phyloP scores from a whole-genome alignment of 2,329 filamentous ascomycete genomes.

The Sclerotinia minor region DNA sequence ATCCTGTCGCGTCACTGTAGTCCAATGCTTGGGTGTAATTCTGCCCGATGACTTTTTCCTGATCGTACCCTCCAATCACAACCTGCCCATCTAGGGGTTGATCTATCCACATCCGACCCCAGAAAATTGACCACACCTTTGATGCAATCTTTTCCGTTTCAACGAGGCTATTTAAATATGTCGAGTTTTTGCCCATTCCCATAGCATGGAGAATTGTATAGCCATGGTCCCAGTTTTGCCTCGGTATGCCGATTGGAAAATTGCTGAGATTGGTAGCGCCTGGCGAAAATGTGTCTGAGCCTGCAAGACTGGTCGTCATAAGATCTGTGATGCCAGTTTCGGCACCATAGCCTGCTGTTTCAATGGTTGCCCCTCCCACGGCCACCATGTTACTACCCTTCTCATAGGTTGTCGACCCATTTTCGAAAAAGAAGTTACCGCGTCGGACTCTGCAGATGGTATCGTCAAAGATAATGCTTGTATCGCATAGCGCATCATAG shows the following conservation, averaged over 20 bases:
- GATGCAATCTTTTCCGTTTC: not conserved
- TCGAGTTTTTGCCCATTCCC: slow-evolving; percentile 13
- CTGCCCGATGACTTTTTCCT: slow-evolving; percentile 13
- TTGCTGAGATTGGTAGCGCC: not conserved
- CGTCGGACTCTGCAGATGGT: slow-evolving; percentile 3
- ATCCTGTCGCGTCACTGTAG: slow-evolving; percentile 9
- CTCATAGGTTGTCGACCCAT: not conserved
- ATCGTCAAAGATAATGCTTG: not conserved
- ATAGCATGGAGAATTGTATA: slow-evolving; percentile 17
- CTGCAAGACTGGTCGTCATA: not conserved
- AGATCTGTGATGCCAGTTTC: not conserved
- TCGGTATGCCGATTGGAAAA: slow-evolving; percentile 16
- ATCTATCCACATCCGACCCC: slow-evolving; percentile 18
- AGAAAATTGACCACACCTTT: slow-evolving; percentile 17
- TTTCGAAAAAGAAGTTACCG: not conserved
- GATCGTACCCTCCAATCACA: slow-evolving; percentile 11
- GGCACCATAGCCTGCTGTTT: not conserved
- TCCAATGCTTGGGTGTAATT: slow-evolving; percentile 9
- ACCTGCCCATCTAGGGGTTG: slow-evolving; percentile 4
- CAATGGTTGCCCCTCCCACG: not conserved
- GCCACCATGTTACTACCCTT: not conserved
- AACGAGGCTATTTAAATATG: not conserved
- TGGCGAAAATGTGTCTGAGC: not conserved
- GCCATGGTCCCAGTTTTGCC: slow-evolving; percentile 6
- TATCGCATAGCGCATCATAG: not conserved